These are phyloP conservation scores for Morella rubra DNA, from an alignment of 306 rosid genomes.

Conservation along the genomic window DNA sequence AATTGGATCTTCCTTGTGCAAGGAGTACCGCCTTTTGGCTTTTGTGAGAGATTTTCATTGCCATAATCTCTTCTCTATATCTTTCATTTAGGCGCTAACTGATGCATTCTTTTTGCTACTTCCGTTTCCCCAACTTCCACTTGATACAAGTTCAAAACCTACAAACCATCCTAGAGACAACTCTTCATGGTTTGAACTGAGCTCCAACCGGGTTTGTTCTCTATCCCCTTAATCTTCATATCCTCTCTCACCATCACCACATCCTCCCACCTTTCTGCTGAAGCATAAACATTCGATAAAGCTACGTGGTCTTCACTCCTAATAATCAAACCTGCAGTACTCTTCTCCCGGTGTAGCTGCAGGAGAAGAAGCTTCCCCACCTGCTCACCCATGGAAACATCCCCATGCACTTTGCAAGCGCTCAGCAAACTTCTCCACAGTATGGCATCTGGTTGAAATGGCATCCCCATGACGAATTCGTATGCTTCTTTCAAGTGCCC, in stretches of 20 bases:
- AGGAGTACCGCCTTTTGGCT: not conserved
- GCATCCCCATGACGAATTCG: constrained; percentile 53
- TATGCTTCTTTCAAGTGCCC: constrained; percentile 64
- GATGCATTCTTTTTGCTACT: not conserved
- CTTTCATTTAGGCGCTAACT: not conserved
- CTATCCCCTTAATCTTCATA: constrained; percentile 54
- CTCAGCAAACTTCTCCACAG: constrained; percentile 74
- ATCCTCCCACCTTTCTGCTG: constrained; percentile 64
- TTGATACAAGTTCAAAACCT: constrained; percentile 1
- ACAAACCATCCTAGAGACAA: constrained; percentile 19
- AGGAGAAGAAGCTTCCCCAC: constrained; percentile 72
- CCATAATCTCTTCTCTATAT: not conserved
- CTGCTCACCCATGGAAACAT: constrained; percentile 68
- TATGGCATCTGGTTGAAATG: constrained; percentile 51
- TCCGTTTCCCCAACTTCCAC: not conserved
- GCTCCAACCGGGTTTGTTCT: constrained; percentile 60
- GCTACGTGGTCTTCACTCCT: constrained; percentile 72
- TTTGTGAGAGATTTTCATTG: not conserved
- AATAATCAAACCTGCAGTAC: constrained; percentile 25
- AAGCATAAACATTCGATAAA: constrained; percentile 76
- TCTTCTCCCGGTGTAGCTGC: constrained; percentile 26
- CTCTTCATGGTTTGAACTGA: constrained; percentile 45
- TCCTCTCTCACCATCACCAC: constrained; percentile 63
- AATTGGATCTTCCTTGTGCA: not conserved
- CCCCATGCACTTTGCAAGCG: constrained; percentile 67